A percentile compares a stretch with the other conserved stretches of the same genome.
These are phyloP conservation scores for Pythium angustatum DNA, from an alignment of 352 stramenopile species.

Conservation along the genomic window DNA sequence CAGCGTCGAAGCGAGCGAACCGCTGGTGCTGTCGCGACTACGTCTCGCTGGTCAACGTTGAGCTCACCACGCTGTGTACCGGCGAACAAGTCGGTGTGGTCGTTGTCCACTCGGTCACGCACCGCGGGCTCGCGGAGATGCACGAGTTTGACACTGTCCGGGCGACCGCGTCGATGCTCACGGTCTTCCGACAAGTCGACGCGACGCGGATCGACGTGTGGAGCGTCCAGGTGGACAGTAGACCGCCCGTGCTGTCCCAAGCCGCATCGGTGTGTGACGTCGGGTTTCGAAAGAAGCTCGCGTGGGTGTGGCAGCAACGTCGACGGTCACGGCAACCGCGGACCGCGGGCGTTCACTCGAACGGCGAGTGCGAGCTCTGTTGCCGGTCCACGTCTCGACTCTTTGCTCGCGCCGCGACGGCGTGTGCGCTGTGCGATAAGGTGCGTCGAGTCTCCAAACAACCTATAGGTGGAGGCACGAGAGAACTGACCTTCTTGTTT, in stretches of 20 bases:
- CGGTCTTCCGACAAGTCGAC: slow-evolving; percentile 46
- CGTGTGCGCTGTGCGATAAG: slow-evolving; percentile 5
- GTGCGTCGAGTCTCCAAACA: no score
- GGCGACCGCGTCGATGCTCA: slow-evolving; percentile 33
- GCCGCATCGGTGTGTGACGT: slow-evolving; percentile 22
- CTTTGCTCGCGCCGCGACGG: not conserved
- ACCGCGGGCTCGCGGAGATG: slow-evolving; percentile 45
- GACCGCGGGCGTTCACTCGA: not conserved
- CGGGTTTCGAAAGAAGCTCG: slow-evolving; percentile 46
- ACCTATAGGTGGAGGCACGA: no score
- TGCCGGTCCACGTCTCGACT: not conserved
- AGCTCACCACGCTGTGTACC: not conserved
- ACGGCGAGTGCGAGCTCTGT: slow-evolving; percentile 6
- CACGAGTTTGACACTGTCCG: slow-evolving; percentile 38
- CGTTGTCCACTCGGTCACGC: slow-evolving; percentile 51
- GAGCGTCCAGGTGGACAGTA: slow-evolving; percentile 30
- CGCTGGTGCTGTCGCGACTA: not conserved
- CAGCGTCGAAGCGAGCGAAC: not conserved
- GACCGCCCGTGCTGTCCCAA: not conserved
- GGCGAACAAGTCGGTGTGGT: slow-evolving; percentile 53
- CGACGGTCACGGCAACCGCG: not conserved
- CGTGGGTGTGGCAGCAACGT: not conserved
- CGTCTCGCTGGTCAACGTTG: slow-evolving; percentile 25
- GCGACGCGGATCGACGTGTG: slow-evolving; percentile 44
- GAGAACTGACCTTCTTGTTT: not conserved